Evolutionary conservation across 2,329 filamentous ascomycete genomes (phyloP).

Genomic region (Cladosporium austrohemisphaericum): DNA sequence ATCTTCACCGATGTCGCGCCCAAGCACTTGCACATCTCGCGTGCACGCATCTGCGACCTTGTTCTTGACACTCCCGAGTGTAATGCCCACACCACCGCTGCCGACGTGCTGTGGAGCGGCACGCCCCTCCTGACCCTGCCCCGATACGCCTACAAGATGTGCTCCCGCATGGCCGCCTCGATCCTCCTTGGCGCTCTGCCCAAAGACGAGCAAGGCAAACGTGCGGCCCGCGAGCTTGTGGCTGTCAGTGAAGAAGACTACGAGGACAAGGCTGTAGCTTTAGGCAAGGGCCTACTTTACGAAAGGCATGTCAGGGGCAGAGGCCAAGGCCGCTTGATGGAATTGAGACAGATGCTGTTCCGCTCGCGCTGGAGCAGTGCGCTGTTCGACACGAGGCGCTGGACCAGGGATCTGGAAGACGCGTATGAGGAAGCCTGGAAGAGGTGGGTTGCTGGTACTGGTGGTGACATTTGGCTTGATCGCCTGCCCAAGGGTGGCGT

Average conservation of each 20-base stretch:
- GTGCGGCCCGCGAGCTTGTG: conserved; percentile 71
- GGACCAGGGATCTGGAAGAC: conserved; percentile 84
- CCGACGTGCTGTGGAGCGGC: conserved; percentile 93
- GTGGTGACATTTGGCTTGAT: conserved; percentile 85
- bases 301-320: conserved; percentile 22
- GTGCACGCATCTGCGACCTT: conserved; percentile 86
- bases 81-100: conserved; percentile 95
- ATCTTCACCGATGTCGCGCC: conserved; percentile 96
- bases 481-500: conserved; percentile 19
- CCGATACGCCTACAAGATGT: conserved; percentile 97
- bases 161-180: conserved; percentile 93
- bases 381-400: conserved; percentile 85
- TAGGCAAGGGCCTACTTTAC: conserved; percentile 65
- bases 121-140: conserved; percentile 88
- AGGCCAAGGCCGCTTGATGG: conserved; percentile 63
- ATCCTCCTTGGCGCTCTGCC: conserved; percentile 89
- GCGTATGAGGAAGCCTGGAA: conserved; percentile 88
- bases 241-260: conserved; percentile 76
- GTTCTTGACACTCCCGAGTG: conserved; percentile 98
- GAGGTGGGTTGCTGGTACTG: conserved; percentile 77
- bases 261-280: conserved; percentile 67
- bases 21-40: conserved; percentile 88
- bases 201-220: conserved; percentile 60
- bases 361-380: conserved; percentile 79
- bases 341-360: conserved; percentile 78